Conservation (phyloP, 2,329 filamentous ascomycete species). For the Scedosporium apiospermum region DNA sequence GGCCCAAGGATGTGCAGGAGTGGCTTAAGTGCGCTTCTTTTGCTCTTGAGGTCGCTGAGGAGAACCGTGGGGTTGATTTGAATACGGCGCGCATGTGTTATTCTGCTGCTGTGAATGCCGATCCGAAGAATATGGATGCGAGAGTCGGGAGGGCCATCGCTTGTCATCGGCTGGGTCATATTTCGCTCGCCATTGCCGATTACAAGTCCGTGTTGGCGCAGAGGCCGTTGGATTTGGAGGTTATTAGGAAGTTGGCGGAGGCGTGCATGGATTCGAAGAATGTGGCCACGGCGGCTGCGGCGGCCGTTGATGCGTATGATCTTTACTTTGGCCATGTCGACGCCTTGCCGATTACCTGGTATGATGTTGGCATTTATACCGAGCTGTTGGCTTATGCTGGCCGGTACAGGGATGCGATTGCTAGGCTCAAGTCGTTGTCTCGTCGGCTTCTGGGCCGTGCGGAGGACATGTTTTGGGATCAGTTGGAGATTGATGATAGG, state of each 20-base stretch:
- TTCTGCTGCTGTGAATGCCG: conserved; percentile 47
- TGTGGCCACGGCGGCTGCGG: conserved; percentile 24
- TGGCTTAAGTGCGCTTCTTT: conserved; percentile 53
- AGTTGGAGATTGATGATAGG: conserved; percentile 61
- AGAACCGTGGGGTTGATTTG: conserved; percentile 36
- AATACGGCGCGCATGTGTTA: conserved; percentile 50
- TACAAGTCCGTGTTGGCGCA: conserved; percentile 46
- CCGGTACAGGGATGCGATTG: conserved; percentile 56
- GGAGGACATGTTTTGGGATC: conserved; percentile 70
- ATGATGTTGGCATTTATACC: conserved; percentile 75
- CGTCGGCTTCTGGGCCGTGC: conserved; percentile 75
- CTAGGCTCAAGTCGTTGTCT: conserved; percentile 59
- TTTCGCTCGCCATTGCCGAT: conserved; percentile 43
- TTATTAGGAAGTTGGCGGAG: conserved; percentile 47
- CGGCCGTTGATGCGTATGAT: conserved; percentile 39
- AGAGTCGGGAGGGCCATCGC: conserved; percentile 51
- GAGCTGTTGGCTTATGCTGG: conserved; percentile 64
- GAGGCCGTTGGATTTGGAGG: conserved; percentile 41
- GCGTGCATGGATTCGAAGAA: conserved; percentile 44
- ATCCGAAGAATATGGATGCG: conserved; percentile 46
- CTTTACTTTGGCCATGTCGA: conserved; percentile 33
- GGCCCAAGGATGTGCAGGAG: conserved; percentile 47
- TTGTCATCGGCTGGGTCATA: conserved; percentile 44
- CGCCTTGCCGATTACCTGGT: conserved; percentile 49
- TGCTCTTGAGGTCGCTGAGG: conserved; percentile 38